Evolutionary conservation across 2,329 filamentous ascomycete genomes (phyloP), one percentile per base, ranked within the genome.

Genomic region (Cladosporium sp.): DNA sequence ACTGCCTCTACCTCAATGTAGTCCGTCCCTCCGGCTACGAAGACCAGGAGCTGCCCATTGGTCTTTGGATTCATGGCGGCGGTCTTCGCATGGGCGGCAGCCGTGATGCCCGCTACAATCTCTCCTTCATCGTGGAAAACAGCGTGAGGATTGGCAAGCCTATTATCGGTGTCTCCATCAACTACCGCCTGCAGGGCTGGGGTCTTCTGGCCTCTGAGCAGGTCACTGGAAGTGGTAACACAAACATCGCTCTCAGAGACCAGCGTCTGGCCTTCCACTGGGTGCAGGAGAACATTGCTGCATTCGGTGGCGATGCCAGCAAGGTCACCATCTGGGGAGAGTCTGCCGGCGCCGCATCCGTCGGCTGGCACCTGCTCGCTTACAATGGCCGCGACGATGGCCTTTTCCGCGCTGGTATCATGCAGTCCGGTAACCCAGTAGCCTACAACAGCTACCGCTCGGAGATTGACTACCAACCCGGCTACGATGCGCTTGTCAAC

Each of bases 221-320:
- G 49, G 74, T 79, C 24, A 70, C 74, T 12, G 74, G 74, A 29
- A 76, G 76, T 45, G 83, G 80, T 0, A 57, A 79, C 34, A 68
- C 84, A 47, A 75, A 75, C 49, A 45, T 61, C n/a, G 74, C 73
- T 13, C 61, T 76, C 2, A 62, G 67, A 12, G 68, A 74, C 50
- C 66, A 75, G 54, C 69, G 74, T 36, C 57, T 74, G 53, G 73
- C 68, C 0, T 58, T 77, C 30, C 72, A 72, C 11, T 76, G 73
- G 72, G 61, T 76, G 27, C 57, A 68, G 12, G 66, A 68, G 52
- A 68, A 68, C 52, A 74, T 75, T 53, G 68, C 47, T 7, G 68
- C 80, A 0, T 95, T 93, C 62, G 89, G 89, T 8, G 89, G 89
- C 12, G 87, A 92, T 63, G 84, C 86, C 0, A 50, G 58, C 7